Conservation (phyloP, 805 yeast species). For the Yueomyces sinensis region DNA sequence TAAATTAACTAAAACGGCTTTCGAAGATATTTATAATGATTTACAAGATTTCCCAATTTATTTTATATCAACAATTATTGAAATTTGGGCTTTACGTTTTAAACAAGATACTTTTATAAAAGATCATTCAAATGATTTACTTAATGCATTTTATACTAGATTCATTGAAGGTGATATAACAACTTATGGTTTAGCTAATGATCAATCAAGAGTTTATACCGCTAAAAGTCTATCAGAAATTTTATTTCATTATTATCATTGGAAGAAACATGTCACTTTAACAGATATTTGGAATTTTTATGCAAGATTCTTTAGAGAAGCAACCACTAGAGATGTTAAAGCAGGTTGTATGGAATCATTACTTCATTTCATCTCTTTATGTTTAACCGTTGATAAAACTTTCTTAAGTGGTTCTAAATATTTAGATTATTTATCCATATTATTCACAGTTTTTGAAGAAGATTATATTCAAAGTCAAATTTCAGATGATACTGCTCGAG, state of each 20-base stretch:
- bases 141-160: constrained; percentile 8
- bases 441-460: constrained; percentile 19
- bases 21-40: constrained; percentile 11
- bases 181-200: constrained; percentile 18
- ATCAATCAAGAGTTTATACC: constrained; percentile 14
- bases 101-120: constrained; percentile 12
- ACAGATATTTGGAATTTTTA: constrained; percentile 14
- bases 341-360: constrained; percentile 27
- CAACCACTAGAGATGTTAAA: constrained; percentile 15
- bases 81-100: constrained; percentile 12
- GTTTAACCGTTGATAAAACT: constrained; percentile 13
- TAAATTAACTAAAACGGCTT: constrained; percentile 14
- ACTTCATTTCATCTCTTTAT: constrained; percentile 23
- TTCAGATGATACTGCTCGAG: constrained; percentile 12
- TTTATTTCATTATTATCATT: constrained; percentile 16
- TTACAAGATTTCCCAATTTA: constrained; percentile 16
- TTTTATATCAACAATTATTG: constrained; percentile 16
- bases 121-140: constrained; percentile 10
- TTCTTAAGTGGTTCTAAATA: constrained; percentile 19
- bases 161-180: constrained; percentile 17
- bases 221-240: constrained; percentile 27
- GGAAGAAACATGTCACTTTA: constrained; percentile 7
- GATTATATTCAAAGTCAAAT: constrained; percentile 8
- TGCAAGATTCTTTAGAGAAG: constrained; percentile 9
- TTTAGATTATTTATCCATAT: constrained; percentile 11